Evolutionary conservation across 106 monocot genomes (phyloP), one percentile per base, ranked within the genome.

Genomic region (Alisma plantagoaquatica): DNA sequence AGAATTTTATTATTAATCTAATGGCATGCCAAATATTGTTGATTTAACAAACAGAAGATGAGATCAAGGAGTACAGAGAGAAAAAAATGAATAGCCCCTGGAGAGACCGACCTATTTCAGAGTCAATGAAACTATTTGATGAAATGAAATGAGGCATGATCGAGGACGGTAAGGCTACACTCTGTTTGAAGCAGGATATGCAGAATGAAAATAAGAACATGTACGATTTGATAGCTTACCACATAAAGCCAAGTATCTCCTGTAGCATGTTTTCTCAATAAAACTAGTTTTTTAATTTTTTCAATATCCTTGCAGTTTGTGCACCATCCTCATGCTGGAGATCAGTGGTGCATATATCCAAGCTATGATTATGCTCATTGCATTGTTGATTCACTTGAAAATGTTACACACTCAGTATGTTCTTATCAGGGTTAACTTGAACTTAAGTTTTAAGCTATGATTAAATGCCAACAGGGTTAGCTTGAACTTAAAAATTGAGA

Each of bases 181-280:
- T 98, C 29, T 73, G 98, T 53, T 29, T 98, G 54, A 98, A 98
- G 41, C 84, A 85, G 66, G 98, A 98, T 59, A 98, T 90, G 98
- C 98, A 90, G 70, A 90, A 77, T 53, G 89, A 98, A 35, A 98
- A 98, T 53, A 90, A 98, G 57, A 98, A 98, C 70, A 98, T 98
- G 98, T 82, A 67, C 73, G 98, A 98, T 62, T 63, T 98, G 35
- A 90, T 98, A 62, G 98, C 98, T 57, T 98, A 98, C 49, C 84
- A 90, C 11, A 90, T 98, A 35, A 98, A 98, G 80, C 90, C 63
- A 77, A 72, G 72, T 44, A 23, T 11, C 20, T 46, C 9, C 35
- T 38, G 35, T 56, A 33, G 22, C 18, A 51, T 20, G 1, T 20
- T 56, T 3, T 58, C 25, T 38, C 2, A 43, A 22, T 15, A 14